Conservation (phyloP, 129 eudicot species). For the Chrysanthemum lavandulifolium region DNA sequence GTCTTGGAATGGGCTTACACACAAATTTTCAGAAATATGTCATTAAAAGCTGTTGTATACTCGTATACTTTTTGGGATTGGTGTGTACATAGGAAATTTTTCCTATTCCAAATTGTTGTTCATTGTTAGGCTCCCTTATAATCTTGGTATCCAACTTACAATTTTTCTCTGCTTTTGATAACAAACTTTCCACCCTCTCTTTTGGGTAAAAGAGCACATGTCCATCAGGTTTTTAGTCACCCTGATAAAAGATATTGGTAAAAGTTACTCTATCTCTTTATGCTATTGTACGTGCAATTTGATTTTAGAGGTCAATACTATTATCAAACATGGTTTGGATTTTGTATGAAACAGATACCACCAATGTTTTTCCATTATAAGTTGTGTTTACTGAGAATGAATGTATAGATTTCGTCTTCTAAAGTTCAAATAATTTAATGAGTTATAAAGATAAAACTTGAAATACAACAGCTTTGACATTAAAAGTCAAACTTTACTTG, state of each 20-base stretch:
- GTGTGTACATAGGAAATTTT: constrained; percentile 24
- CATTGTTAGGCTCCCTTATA: background rate
- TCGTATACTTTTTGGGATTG: constrained; percentile 20
- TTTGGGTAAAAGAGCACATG: too few relatives aligned
- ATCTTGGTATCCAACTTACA: too few relatives aligned
- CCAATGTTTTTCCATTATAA: background rate
- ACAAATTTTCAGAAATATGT: background rate
- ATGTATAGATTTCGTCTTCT: background rate
- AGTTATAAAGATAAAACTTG: constrained; percentile 13
- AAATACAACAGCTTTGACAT: constrained; percentile 26
- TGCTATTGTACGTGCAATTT: too few relatives aligned
- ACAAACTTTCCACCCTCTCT: too few relatives aligned
- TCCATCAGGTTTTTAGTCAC: too few relatives aligned
- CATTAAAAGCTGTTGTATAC: constrained; percentile 22
- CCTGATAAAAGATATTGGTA: too few relatives aligned
- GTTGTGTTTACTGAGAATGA: background rate
- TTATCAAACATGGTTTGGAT: too few relatives aligned
- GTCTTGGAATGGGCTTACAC: too few relatives aligned
- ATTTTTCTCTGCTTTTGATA: too few relatives aligned
- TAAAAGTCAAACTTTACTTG: constrained; percentile 25
- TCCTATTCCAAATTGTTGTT: constrained; percentile 1
- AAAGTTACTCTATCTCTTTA: too few relatives aligned
- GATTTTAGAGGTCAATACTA: too few relatives aligned
- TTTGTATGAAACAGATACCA: too few relatives aligned
- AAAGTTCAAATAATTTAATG: constrained; percentile 1